phyloP scores from a whole-genome alignment of 768 basidiomycete species.

The Mrakia gelida region DNA sequence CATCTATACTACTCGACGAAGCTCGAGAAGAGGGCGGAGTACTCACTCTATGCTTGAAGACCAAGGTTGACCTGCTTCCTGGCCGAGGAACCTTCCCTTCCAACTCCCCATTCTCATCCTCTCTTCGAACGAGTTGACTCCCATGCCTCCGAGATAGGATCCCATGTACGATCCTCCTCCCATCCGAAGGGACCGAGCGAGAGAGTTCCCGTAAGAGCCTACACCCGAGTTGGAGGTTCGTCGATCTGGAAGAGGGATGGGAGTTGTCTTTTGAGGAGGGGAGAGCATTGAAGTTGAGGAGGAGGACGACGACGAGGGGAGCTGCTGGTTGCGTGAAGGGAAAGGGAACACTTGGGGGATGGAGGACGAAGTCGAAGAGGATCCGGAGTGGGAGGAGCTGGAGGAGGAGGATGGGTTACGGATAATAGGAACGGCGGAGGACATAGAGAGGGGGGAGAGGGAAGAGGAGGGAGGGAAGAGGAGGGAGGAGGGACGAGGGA shows the following conservation, averaged over 20 bases:
- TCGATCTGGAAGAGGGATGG: constrained; percentile 12
- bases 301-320: background rate
- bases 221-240: background rate
- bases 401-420: background rate
- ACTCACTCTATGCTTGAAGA: constrained; percentile 29
- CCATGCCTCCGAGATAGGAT: constrained; percentile 15
- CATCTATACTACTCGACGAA: background rate
- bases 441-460: background rate
- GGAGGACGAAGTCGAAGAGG: background rate
- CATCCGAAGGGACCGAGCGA: constrained; percentile 9
- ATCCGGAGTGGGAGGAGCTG: too few relatives aligned
- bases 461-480: background rate
- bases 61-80: constrained; percentile 26
- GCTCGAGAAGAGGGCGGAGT: background rate
- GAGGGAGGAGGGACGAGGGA: background rate
- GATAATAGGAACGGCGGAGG: background rate
- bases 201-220: constrained; percentile 20
- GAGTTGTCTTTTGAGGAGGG: constrained; percentile 9
- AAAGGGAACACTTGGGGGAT: background rate
- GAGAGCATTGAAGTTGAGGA: constrained; percentile 10
- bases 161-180: constrained; percentile 8
- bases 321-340: too few relatives aligned
- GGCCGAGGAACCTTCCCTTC: constrained; percentile 32
- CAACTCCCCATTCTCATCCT: constrained; percentile 26
- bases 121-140: constrained; percentile 26